Base-by-base conservation (phyloP, 352 stramenopile genomes). In the Globisporangium paroecandrum region DNA sequence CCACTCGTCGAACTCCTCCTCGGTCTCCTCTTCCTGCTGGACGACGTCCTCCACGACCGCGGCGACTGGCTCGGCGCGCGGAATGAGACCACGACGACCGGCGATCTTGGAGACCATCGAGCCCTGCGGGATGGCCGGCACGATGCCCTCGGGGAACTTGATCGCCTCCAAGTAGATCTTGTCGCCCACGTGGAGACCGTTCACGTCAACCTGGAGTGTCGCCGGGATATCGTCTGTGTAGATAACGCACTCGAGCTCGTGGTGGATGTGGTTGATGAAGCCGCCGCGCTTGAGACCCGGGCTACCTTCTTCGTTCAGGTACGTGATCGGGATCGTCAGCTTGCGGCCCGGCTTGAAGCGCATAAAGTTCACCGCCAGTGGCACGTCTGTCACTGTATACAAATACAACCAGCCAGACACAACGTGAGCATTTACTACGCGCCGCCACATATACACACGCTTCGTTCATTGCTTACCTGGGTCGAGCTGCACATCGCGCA, bases 251-350 rank as follows among this genome's bases (percentile, higher is more conserved):
- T 93, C 83, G 59, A 96, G 82, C 54, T 92, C 76, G 71, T 95
- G 87, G 76, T 90, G 69, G 62, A 96, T 94, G 79, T 94, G 82
- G 81, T 95, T 96, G 72, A 98, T 97, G 73, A 94, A 98, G 43
- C 94, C 94, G 69, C 94, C 93, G 36, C 91, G 86, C 81, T 98
- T 98, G 75, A 98, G 87, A n/a, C 93, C 94, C 13, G 91, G 92
- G 41, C 82, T 96, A 58, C 95, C 89, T 82, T 98, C 95, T 63
- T 97, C 83, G 69, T 98, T 98, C 66, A 98, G 70, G 72, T 96
- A 96, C 60, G 78, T 86, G 66, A 98, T 87, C 32, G 95, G 95
- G 68, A 98, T 97, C 46, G 86, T 86, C 34, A 98, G 84, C 46
- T 89, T 93, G 73, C 94, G 89, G 20, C 86, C 89, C 6, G 93